Evolutionary conservation across 169 alveolate genomes (phyloP).

Genomic region (Amoebophrya sp.): DNA sequence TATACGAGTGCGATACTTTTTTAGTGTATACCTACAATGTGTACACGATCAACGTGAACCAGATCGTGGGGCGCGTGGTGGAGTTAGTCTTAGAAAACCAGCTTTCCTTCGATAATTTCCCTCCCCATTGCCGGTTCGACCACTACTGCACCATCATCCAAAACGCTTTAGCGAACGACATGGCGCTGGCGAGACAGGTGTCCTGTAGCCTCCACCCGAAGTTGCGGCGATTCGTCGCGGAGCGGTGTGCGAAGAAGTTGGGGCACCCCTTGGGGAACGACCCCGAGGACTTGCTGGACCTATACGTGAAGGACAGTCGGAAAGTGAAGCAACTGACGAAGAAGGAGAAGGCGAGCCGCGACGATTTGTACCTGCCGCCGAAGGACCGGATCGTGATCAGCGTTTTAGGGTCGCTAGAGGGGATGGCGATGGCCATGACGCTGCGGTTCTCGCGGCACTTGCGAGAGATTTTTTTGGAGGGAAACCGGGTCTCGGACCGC

Average conservation of each 20-base stretch:
- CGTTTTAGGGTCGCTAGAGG: background rate
- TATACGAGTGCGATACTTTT: too few relatives aligned
- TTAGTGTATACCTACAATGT: too few relatives aligned
- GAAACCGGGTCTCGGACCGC: background rate
- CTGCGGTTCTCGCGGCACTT: background rate
- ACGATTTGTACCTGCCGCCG: background rate
- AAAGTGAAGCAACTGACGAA: background rate
- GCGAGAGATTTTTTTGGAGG: background rate
- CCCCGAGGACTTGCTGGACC: slow-evolving; percentile 1
- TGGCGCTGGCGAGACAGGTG: background rate
- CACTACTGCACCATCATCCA: background rate
- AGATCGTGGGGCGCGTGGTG: background rate
- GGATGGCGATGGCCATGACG: slow-evolving; percentile 6
- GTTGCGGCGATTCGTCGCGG: background rate
- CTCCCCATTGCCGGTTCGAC: background rate
- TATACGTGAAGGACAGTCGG: background rate
- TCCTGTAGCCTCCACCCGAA: background rate
- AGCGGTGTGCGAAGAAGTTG: background rate
- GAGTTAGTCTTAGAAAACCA: background rate
- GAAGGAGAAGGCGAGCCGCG: background rate
- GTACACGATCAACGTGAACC: background rate
- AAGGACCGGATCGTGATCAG: background rate
- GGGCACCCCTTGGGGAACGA: background rate
- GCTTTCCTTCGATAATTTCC: background rate
- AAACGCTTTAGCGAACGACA: background rate